phyloP scores from a whole-genome alignment of 345 rosid genomes.

The Punica granatum region DNA sequence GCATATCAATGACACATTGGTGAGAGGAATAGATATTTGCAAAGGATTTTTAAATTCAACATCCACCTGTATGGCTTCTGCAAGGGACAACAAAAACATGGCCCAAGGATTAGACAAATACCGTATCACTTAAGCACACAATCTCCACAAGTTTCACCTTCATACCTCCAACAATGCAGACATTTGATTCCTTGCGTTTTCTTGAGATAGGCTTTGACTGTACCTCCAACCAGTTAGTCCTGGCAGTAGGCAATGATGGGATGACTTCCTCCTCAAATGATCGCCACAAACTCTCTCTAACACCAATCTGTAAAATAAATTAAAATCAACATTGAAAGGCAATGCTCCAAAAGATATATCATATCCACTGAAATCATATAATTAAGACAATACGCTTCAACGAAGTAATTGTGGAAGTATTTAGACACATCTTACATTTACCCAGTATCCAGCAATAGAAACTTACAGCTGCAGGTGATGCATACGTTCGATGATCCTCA shows the following conservation, averaged over 20 bases:
- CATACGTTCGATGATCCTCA: constrained; percentile 94
- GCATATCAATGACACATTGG: constrained; percentile 68
- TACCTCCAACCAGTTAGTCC: constrained; percentile 90
- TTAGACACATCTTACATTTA: background rate
- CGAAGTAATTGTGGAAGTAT: background rate
- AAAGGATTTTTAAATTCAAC: constrained; percentile 81
- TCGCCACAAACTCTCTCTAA: constrained; percentile 71
- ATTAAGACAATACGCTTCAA: background rate
- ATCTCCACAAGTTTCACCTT: constrained; percentile 26
- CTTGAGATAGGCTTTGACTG: constrained; percentile 72
- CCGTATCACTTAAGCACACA: background rate
- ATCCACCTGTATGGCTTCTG: constrained; percentile 76
- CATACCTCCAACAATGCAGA: constrained; percentile 99
- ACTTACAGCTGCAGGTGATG: constrained; percentile 82
- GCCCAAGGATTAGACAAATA: constrained; percentile 2
- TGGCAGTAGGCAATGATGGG: constrained; percentile 63
- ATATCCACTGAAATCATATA: background rate
- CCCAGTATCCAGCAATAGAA: background rate
- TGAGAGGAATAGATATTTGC: constrained; percentile 61
- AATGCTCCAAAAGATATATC: background rate
- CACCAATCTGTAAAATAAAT: constrained; percentile 45
- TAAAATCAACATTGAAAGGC: constrained; percentile 8
- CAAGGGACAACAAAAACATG: constrained; percentile 8
- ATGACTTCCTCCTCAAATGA: constrained; percentile 86
- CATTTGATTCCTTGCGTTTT: constrained; percentile 57